These are phyloP conservation scores for Lentinula detonsa DNA, from an alignment of 768 basidiomycete genomes.

Conservation along the genomic window DNA sequence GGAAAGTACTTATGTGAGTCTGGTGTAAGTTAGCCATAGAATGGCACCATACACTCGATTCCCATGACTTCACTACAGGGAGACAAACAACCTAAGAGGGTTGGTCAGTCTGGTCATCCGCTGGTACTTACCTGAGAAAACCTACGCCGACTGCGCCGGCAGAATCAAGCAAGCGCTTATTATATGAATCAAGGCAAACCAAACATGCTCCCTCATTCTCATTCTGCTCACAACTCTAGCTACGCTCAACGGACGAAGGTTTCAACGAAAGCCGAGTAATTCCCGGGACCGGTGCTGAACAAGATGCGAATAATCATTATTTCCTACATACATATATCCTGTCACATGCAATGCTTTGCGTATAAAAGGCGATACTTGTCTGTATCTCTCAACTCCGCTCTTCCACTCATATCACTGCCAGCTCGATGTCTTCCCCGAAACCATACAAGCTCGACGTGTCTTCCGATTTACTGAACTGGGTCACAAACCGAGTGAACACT, in stretches of 20 bases:
- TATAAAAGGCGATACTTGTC: too few species aligned
- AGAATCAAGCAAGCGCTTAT: too few species aligned
- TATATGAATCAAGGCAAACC: too few species aligned
- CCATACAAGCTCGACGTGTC: slow-evolving; percentile 37
- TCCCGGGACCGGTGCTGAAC: neutral
- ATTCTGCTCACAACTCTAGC: too few species aligned
- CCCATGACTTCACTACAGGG: neutral
- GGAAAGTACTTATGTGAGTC: neutral
- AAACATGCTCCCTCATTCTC: too few species aligned
- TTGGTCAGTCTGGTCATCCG: too few species aligned
- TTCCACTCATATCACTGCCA: neutral
- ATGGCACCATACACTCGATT: neutral
- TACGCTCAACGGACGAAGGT: too few species aligned
- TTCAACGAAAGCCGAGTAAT: neutral
- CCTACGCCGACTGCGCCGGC: too few species aligned
- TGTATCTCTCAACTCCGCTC: too few species aligned
- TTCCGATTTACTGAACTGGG: slow-evolving; percentile 29
- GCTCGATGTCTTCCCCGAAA: neutral
- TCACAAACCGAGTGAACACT: slow-evolving; percentile 36
- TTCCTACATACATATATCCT: neutral
- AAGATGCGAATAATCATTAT: neutral
- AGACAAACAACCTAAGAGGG: too few species aligned
- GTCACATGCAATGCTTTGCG: neutral
- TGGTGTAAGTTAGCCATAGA: neutral
- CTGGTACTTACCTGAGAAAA: too few species aligned